Percentiles rank a stretch among this genome's conserved stretches.
Evolutionary conservation across 75 land plant genomes (phyloP).

Genomic region (Picea glauca): DNA sequence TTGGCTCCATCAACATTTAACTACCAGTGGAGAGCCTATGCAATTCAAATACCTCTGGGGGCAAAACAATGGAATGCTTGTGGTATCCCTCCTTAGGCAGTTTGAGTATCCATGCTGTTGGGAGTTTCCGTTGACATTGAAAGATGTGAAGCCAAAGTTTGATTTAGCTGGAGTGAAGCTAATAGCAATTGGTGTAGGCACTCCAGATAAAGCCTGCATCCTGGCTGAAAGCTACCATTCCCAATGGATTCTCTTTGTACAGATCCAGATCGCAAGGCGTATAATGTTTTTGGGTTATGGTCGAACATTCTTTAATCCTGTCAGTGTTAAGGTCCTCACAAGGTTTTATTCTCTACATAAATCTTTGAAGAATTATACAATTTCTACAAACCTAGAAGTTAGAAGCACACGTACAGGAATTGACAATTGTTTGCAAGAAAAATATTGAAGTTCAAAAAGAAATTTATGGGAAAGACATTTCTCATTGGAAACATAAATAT

Average conservation of each 20-base stretch:
- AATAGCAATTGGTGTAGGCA: conserved; percentile 75
- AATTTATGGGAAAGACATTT: no score
- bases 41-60: conserved; percentile 71
- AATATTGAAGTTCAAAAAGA: no score
- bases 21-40: conserved; percentile 53
- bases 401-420: no score
- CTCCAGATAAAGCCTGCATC: conserved; percentile 66
- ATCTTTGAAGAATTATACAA: no score
- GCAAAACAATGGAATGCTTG: conserved; percentile 68
- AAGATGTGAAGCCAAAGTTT: conserved; percentile 58
- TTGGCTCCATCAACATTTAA: conserved; percentile 22
- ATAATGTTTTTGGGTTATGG: not conserved
- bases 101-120: conserved; percentile 78
- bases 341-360: no score
- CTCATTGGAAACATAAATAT: no score
- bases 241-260: conserved; percentile 74
- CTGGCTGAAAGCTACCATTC: conserved; percentile 82
- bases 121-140: conserved; percentile 66
- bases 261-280: conserved; percentile 72
- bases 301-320: no score
- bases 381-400: no score
- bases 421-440: no score
- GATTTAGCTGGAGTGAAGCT: conserved; percentile 70
- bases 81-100: conserved; percentile 79
- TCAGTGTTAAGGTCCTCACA: no score